Base-by-base conservation (phyloP, 116 monocot species). In the Cymodocea nodosa region DNA sequence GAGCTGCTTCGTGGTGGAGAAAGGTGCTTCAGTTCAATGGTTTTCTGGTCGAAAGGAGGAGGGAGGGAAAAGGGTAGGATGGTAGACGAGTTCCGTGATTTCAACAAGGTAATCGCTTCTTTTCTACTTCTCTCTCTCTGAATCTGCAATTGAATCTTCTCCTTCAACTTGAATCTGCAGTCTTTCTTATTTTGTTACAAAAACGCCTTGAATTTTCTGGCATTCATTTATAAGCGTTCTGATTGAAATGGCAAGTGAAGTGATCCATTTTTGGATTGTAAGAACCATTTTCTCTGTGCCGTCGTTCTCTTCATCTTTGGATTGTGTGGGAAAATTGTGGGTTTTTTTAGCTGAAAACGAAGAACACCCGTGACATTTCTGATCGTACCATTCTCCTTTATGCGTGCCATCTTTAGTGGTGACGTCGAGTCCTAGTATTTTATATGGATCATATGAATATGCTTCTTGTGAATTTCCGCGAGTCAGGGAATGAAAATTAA, bases 51-150 rank as follows among this genome's bases (percentile, higher is more conserved):
- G 51, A 15, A 62, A 60, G 70, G 8, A 17, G 63, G 23, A 63
- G 63, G 23, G 55, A 34, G 58, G 19, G 51, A 71, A 71, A 50
- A 34, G 35, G 54, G 10, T 54, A 63, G 37, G 44, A 73, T 73
- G 66, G 56, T 25, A 59, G 73, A 73, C 18, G 73, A 66, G 34
- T 57, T 49, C 56, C 59, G 65, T 48, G 65, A 65, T 65, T 65
- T 73, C 65, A 48, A 55, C 57, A 73, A 73, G 73, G 73, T 73
- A 37, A n/a, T 23, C 2, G 22, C 16, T 60, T 36, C 10, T 44
- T 12, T 44, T 44, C 44, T 23, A 5, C 59, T 60, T 16, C 36
- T 64, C 56, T 63, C 53, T 39, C 17, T 37, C 37, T 61, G 36
- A 35, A 35, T 61, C 61, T 36, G 44, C 25, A 0, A 25, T 24